Evolutionary conservation across 495 filamentous ascomycete genomes (phyloP).

Genomic region (Neurospora africana): DNA sequence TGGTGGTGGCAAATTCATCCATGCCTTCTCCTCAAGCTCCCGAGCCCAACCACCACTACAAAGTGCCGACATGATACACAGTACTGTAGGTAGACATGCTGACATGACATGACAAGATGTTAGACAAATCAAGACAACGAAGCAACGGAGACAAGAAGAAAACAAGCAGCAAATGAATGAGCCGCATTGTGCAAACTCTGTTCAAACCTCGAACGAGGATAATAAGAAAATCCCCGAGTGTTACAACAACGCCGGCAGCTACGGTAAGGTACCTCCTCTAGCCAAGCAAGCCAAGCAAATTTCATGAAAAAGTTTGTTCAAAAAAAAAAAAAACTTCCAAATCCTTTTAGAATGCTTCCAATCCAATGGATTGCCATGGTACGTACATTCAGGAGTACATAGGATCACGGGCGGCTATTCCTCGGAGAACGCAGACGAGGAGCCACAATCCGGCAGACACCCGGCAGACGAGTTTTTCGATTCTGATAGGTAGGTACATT

Average conservation of each 20-base stretch:
- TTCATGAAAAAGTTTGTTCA: no score
- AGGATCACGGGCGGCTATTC: no score
- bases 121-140: not conserved
- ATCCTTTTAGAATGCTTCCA: no score
- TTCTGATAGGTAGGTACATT: no score
- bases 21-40: not conserved
- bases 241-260: not conserved
- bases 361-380: no score
- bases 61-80: not conserved
- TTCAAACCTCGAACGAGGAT: not conserved
- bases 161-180: not conserved
- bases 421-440: no score
- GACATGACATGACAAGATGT: not conserved
- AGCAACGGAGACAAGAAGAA: not conserved
- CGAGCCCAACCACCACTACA: not conserved
- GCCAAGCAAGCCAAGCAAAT: no score
- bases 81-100: not conserved
- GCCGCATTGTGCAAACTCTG: not conserved
- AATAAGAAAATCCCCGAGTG: not conserved
- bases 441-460: no score
- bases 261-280: no score
- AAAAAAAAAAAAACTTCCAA: no score
- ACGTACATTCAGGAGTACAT: no score
- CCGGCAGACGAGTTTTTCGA: no score
- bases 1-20: not conserved